Base-by-base conservation (phyloP, 1,284 basidiomycete species). In the Schizopora paradoxa region DNA sequence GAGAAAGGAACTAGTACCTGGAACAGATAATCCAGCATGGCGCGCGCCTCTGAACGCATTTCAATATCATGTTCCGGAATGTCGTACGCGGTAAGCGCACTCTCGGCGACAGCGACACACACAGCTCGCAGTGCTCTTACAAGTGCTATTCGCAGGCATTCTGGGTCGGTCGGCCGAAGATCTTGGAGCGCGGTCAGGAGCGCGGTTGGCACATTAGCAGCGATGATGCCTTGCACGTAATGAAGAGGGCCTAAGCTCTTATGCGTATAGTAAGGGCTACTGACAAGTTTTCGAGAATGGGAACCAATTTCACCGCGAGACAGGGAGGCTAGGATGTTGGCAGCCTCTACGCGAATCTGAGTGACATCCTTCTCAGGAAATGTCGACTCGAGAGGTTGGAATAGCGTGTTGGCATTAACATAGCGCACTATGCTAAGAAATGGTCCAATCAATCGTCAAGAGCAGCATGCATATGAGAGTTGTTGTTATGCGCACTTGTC, bases 311-410 rank as follows among this genome's bases (percentile, higher is more conserved):
- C 49, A 79, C 81, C 82, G 51, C 83, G 82, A 0, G 84, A 74
- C 7, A 89, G 67, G 0, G 86, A 88, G 0, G 83, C 73, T 13
- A 88, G 68, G 31, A 88, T 71, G 54, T 86, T 81, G 0, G 84
- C 82, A 0, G 85, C 82, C 56, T 88, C 86, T 38, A 79, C 69
- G 6, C 79, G 73, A 28, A 79, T 67, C 25, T 78, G 74, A 31
- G 13, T 75, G 64, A 40, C 64, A 60, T 2, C 69, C 69, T 8
- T 58, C 60, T 49, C 62, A 60, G 0, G n/a, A 23, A n/a, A 35
- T 22, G 25, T 45, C 19, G 42, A 45, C 11, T 39, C 21, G 16
- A 18, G 2, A 36, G 14, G 16, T 19, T 45, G 39, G 10, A 19
- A 23, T 31, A 18, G 18, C 23, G 48, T n/a, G 23, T 41, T 40